Conservation (phyloP, 495 filamentous ascomycete species). For the Neurospora terricola region DNA sequence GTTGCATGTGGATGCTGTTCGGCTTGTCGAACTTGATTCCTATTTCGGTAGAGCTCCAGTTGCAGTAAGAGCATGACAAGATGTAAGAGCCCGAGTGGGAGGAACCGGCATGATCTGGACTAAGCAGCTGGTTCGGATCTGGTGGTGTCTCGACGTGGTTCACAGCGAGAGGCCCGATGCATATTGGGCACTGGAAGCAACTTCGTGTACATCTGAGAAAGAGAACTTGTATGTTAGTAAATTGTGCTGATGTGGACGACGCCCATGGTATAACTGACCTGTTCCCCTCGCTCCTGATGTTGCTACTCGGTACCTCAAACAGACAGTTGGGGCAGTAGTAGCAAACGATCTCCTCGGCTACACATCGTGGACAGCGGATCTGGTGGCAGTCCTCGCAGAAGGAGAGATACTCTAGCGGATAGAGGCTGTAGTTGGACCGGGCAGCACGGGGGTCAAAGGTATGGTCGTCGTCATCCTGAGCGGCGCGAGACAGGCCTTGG, state of each 20-base stretch:
- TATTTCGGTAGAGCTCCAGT: slow-evolving; percentile 83
- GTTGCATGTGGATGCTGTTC: slow-evolving; percentile 72
- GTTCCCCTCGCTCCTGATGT: slow-evolving; percentile 84
- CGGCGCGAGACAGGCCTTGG: slow-evolving; percentile 14
- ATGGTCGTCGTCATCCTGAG: slow-evolving; percentile 61
- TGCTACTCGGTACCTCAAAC: slow-evolving; percentile 87
- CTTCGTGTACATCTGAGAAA: slow-evolving; percentile 77
- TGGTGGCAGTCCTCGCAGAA: slow-evolving; percentile 96
- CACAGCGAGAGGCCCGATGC: slow-evolving; percentile 69
- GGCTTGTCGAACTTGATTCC: slow-evolving; percentile 84
- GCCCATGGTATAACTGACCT: slow-evolving; percentile 47
- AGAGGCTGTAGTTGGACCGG: slow-evolving; percentile 80
- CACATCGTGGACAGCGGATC: slow-evolving; percentile 87
- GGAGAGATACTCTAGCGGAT: slow-evolving; percentile 85
- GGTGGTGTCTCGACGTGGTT: slow-evolving; percentile 49
- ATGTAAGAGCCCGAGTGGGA: slow-evolving; percentile 55
- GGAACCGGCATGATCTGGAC: slow-evolving; percentile 23
- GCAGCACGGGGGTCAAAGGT: slow-evolving; percentile 80
- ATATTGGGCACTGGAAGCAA: slow-evolving; percentile 90
- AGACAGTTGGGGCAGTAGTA: slow-evolving; percentile 95
- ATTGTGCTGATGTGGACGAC: neutral
- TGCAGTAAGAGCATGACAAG: slow-evolving; percentile 77
- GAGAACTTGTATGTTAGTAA: neutral
- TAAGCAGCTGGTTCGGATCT: slow-evolving; percentile 31
- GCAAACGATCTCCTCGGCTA: slow-evolving; percentile 81